Conservation (phyloP, 257 asterid species). For the Nicotiana obtusifolia region DNA sequence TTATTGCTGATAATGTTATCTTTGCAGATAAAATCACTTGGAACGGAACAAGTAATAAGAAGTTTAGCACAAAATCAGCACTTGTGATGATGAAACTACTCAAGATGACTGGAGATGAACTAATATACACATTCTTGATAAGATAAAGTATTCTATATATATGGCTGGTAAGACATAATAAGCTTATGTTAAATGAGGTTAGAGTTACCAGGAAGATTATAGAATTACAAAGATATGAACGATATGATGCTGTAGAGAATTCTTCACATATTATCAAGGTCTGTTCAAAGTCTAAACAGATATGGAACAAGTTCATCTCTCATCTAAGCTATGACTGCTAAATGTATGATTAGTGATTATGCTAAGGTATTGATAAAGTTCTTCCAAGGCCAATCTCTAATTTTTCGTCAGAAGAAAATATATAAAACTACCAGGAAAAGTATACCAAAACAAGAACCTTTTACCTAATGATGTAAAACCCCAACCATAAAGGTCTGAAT, state of each 20-base stretch:
- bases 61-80: too few relatives aligned
- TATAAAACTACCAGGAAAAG: background rate
- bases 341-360: background rate
- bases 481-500: conserved; percentile 38
- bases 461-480: conserved; percentile 75
- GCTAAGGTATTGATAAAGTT: too few relatives aligned
- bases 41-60: too few relatives aligned
- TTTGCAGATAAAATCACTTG: too few relatives aligned
- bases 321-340: background rate
- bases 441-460: conserved; percentile 40
- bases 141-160: too few relatives aligned
- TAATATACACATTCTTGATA: background rate
- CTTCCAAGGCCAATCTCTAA: too few relatives aligned
- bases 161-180: background rate
- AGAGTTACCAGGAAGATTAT: background rate
- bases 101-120: background rate
- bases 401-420: background rate
- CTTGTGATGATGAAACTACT: too few relatives aligned
- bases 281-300: too few relatives aligned
- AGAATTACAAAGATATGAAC: background rate
- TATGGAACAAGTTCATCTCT: background rate
- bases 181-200: background rate
- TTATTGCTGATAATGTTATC: too few relatives aligned
- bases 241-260: background rate
- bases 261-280: background rate